Base-by-base conservation (phyloP, 1,284 basidiomycete species). In the Tausonia pullulans region DNA sequence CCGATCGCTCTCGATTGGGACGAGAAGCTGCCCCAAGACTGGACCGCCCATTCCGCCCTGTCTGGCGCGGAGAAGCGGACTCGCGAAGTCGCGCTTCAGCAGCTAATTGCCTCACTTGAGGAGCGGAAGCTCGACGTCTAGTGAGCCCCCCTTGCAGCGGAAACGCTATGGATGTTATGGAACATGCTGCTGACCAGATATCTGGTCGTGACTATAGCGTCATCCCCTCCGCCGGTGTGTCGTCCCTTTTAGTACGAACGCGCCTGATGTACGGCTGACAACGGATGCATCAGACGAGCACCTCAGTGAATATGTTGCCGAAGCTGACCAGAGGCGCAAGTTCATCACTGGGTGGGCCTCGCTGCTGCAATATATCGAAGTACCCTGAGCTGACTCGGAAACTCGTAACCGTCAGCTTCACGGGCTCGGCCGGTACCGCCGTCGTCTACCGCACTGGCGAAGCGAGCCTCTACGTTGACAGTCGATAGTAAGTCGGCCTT, bases 341-440 rank as follows among this genome's bases (percentile, higher is more conserved):
- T 66, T 66, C 50, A 56, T 66, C 16, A 62, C 65, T 45, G 65
- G 65, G 65, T 62, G 14, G 13, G 63, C 16, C 49, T n/a, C 4
- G 44, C n/a, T 60, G 4, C 39, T 13, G 39, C 44, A 9, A 11
- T 45, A 39, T 11, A 16, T 14, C 44, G 58, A 57, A n/a, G 27
- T 5, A n/a, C 14, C 16, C 5, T 27, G 52, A 16, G 40, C 46
- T 4, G 16, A 40, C 39, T 39, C 27, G 54, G 8, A 5, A 51
- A 16, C 46, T 44, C 54, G 5, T 41, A n/a, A 1, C 3, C 16
- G 50, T 7, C 50, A 64, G 63, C 40, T 65, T 65, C 55, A 58
- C 60, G 2, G 64, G 64, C 9, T 61, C 59, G 14, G 64, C 64
- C 8, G 64, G 64, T 5, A 58, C 60, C 9, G 64, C 64, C 2